phyloP scores from a whole-genome alignment of 345 rosid genomes.

The Nephelium lappaceum region DNA sequence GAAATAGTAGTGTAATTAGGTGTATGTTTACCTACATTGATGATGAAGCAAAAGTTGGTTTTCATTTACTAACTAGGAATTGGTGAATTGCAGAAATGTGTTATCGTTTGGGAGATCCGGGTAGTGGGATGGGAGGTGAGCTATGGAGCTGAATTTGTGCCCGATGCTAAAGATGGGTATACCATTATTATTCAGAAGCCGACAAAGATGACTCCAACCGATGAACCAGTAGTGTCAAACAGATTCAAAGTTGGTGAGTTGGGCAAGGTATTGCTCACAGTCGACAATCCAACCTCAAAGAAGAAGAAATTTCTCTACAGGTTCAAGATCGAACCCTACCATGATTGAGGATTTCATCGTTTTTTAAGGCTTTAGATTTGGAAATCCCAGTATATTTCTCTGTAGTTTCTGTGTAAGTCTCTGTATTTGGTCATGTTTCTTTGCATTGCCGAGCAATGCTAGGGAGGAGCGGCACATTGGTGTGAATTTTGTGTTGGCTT shows the following conservation, averaged over 20 bases:
- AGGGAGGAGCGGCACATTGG: background rate
- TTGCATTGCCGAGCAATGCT: background rate
- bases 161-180: constrained; percentile 62
- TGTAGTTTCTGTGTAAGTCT: background rate
- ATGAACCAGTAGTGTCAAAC: constrained; percentile 69
- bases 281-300: constrained; percentile 81
- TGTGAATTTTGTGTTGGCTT: constrained; percentile 2
- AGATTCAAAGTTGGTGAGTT: constrained; percentile 72
- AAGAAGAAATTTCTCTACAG: constrained; percentile 93
- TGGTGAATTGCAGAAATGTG: constrained; percentile 60
- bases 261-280: constrained; percentile 72
- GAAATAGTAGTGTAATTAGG: background rate
- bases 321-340: constrained; percentile 70
- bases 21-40: too few species aligned
- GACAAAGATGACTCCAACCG: constrained; percentile 59
- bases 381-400: background rate
- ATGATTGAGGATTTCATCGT: constrained; percentile 37
- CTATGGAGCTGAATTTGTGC: constrained; percentile 82
- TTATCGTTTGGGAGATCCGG: constrained; percentile 81
- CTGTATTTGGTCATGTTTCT: background rate
- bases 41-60: too few species aligned
- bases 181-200: constrained; percentile 75
- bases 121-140: constrained; percentile 95
- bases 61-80: background rate
- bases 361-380: background rate